These are phyloP conservation scores for Chalciporus pseudorubinellus DNA, from an alignment of 768 basidiomycete species.

Conservation along the genomic window DNA sequence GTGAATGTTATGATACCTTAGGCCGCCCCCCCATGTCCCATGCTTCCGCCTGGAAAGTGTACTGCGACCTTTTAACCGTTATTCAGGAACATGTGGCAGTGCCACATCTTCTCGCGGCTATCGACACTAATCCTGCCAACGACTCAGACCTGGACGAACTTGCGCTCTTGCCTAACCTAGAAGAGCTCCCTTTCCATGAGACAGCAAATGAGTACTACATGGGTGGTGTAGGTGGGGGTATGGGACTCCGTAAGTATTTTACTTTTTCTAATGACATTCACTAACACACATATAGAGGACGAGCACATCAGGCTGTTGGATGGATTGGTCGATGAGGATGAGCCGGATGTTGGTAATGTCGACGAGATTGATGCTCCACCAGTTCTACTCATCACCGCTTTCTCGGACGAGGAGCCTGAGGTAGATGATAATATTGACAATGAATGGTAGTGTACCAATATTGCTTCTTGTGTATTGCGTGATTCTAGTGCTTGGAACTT, in stretches of 20 bases:
- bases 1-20: slow-evolving; percentile 17
- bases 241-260: slow-evolving; percentile 2
- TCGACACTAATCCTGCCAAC: not conserved
- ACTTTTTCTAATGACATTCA: not conserved
- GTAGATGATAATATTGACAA: not conserved
- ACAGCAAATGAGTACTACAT: slow-evolving; percentile 1
- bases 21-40: slow-evolving; percentile 23
- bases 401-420: not conserved
- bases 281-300: not conserved
- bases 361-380: not conserved
- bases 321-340: not conserved
- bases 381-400: not conserved
- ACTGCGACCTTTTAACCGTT: not conserved
- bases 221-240: slow-evolving; percentile 2
- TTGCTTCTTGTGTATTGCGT: no score
- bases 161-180: not conserved
- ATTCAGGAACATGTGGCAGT: not conserved
- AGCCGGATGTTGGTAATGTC: not conserved
- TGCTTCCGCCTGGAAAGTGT: slow-evolving; percentile 25
- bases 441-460: no score
- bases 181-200: not conserved
- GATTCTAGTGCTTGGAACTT: no score
- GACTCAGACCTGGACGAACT: not conserved
- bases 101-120: not conserved
- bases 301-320: not conserved